Conservation (phyloP, 2,329 filamentous ascomycete species). For the Dendryphion nanum region DNA sequence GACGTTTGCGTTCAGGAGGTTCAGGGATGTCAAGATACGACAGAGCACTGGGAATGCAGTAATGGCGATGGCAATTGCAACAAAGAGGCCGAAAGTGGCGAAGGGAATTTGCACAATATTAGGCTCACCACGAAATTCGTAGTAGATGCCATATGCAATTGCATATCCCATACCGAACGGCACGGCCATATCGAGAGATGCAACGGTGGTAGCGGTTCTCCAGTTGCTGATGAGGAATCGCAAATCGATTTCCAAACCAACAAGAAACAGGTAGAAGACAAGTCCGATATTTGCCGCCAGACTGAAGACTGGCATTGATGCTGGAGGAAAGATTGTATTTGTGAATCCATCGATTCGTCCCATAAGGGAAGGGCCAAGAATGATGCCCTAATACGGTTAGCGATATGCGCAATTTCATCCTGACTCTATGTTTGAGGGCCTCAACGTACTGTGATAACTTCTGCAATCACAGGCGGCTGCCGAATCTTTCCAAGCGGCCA, state of each 20-base stretch:
- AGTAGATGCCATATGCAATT: constrained; percentile 77
- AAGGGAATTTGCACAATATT: constrained; percentile 59
- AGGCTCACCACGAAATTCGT: constrained; percentile 64
- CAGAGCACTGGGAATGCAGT: constrained; percentile 91
- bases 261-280: constrained; percentile 81
- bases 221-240: constrained; percentile 76
- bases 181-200: constrained; percentile 73
- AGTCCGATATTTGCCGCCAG: constrained; percentile 82
- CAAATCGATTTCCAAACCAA: constrained; percentile 83
- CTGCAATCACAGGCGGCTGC: constrained; percentile 79
- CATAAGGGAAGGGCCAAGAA: constrained; percentile 85
- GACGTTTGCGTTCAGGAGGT: constrained; percentile 77
- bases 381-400: constrained; percentile 46
- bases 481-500: constrained; percentile 74
- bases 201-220: constrained; percentile 75
- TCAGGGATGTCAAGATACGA: constrained; percentile 87
- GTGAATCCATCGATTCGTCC: constrained; percentile 80
- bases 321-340: constrained; percentile 70
- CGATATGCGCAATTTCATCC: neutral
- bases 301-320: constrained; percentile 71
- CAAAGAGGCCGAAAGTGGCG: constrained; percentile 70
- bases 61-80: constrained; percentile 90
- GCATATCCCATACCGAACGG: constrained; percentile 81
- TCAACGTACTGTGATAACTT: constrained; percentile 82
- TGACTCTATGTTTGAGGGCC: too few species aligned